Conservation (phyloP, 1,284 basidiomycete species). For the Mycena sp. region DNA sequence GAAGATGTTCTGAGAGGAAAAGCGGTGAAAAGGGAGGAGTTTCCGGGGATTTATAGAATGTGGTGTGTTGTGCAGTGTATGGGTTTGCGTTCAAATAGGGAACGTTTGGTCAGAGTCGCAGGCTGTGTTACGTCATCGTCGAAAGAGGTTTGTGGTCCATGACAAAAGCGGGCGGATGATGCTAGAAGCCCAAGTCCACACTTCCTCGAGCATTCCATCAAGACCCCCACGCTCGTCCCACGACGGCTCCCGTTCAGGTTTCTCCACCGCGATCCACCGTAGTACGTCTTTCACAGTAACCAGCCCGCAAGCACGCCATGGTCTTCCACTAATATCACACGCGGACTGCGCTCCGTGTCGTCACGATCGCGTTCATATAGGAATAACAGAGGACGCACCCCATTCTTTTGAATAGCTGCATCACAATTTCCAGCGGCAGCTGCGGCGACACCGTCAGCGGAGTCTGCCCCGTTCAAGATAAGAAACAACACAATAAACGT, state of each 20-base stretch:
- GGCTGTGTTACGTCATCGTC: conserved; percentile 22
- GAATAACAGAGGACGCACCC: conserved; percentile 68
- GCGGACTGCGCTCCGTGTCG: conserved; percentile 66
- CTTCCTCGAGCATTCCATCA: conserved; percentile 69
- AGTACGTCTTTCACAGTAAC: conserved; percentile 98
- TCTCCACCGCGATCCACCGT: conserved; percentile 75
- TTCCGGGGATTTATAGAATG: too few relatives aligned
- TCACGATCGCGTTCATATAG: background rate
- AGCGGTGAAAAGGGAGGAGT: background rate
- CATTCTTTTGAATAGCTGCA: conserved; percentile 96
- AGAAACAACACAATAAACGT: background rate
- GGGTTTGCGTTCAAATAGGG: too few relatives aligned
- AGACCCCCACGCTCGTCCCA: conserved; percentile 69
- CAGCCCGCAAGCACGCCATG: conserved; percentile 85
- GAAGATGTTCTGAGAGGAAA: background rate
- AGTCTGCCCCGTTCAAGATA: conserved; percentile 61
- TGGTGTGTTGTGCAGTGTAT: conserved; percentile 1
- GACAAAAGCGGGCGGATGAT: conserved; percentile 46
- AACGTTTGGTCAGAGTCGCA: too few relatives aligned
- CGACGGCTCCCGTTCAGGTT: conserved; percentile 59
- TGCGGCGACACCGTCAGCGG: conserved; percentile 94
- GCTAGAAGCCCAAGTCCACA: conserved; percentile 64
- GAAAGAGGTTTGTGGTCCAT: conserved; percentile 52
- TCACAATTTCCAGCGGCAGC: conserved; percentile 94
- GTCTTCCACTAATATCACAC: conserved; percentile 92